Percentiles rank a stretch among this genome's conserved stretches.
Evolutionary conservation across 2,329 filamentous ascomycete genomes (phyloP).

Genomic region (Plectosphaerella cucumerina): DNA sequence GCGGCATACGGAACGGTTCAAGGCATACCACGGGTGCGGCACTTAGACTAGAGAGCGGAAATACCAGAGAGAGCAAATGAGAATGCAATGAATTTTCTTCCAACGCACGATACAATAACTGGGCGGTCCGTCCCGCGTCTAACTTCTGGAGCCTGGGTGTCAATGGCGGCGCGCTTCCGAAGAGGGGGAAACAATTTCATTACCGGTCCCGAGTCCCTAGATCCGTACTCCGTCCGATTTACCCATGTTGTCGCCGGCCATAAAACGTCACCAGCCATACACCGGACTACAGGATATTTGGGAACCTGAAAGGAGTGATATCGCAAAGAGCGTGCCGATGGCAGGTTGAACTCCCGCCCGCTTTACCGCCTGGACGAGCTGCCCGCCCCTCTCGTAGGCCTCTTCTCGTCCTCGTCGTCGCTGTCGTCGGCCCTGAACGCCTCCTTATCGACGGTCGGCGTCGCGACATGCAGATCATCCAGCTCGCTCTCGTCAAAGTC

Average conservation of each 20-base stretch:
- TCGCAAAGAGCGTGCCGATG: no score
- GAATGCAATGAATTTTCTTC: no score
- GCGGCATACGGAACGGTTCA: not conserved
- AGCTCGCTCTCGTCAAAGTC: constrained; percentile 65
- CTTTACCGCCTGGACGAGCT: constrained; percentile 6
- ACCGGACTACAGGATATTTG: no score
- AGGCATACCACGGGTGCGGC: not conserved
- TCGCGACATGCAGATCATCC: constrained; percentile 53
- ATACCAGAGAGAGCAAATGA: not conserved
- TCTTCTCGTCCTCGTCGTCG: constrained; percentile 42
- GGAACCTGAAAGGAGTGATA: no score
- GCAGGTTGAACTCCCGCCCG: not conserved
- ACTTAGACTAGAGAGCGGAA: not conserved
- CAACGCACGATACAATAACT: no score
- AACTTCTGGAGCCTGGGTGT: not conserved
- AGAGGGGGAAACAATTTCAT: no score
- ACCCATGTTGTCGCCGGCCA: no score
- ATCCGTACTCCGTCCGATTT: no score
- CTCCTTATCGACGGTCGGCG: constrained; percentile 38
- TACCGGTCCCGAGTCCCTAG: no score
- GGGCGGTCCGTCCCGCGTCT: not conserved
- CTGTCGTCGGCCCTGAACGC: constrained; percentile 56
- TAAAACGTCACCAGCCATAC: no score
- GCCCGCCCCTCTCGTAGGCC: constrained; percentile 1
- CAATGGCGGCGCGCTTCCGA: no score